Evolutionary conservation across 306 rosid species (phyloP).

Genomic region (Erythrophleum fordii): DNA sequence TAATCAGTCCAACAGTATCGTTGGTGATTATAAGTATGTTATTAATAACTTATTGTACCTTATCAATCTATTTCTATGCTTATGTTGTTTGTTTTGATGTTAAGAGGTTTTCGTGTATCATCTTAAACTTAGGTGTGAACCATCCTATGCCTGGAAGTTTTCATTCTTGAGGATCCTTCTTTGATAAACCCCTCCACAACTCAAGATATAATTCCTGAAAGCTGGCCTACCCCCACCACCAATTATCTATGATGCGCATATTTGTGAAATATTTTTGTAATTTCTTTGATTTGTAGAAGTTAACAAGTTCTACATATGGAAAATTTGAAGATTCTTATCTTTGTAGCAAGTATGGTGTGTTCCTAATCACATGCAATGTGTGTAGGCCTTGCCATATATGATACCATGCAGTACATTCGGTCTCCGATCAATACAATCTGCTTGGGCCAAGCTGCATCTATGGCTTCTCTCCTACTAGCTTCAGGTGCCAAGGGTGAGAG

Average conservation of each 20-base stretch:
- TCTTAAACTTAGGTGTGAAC: neutral
- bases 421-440: constrained; percentile 89
- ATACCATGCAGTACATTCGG: constrained; percentile 93
- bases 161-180: neutral
- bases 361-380: neutral
- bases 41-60: neutral
- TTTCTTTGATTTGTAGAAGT: neutral
- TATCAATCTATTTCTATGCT: neutral
- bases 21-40: neutral
- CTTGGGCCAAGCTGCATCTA: constrained; percentile 97
- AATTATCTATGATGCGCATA: neutral
- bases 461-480: constrained; percentile 93
- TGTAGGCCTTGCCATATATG: constrained; percentile 95
- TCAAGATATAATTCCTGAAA: neutral
- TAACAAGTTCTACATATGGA: neutral
- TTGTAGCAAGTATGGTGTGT: neutral
- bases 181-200: neutral
- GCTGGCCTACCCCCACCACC: neutral
- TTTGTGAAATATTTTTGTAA: neutral
- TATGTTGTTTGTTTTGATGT: neutral
- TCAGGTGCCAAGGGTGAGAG: constrained; percentile 96
- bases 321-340: neutral
- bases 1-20: neutral
- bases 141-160: neutral
- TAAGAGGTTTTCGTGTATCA: neutral